Evolutionary conservation across 208 protist genomes (phyloP).

Genomic region (Trypanosomatidae sp.): DNA sequence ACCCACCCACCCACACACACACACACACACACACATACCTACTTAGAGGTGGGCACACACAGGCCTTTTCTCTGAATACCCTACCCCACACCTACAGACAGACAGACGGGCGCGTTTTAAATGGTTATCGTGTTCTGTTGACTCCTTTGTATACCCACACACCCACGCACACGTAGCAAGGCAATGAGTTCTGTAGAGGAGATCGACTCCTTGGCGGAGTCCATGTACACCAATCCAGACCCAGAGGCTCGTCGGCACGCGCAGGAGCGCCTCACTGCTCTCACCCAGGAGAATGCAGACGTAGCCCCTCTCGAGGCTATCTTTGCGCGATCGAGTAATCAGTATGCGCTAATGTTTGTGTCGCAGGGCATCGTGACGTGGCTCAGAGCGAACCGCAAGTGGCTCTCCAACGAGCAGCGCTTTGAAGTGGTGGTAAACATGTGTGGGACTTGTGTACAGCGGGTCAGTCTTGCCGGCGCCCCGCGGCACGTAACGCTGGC

Average conservation of each 20-base stretch:
- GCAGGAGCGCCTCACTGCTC: constrained; percentile 36
- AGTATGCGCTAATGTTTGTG: constrained; percentile 79
- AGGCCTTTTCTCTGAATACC: neutral
- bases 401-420: constrained; percentile 36
- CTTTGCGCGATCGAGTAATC: constrained; percentile 65
- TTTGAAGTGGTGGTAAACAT: constrained; percentile 53
- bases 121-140: neutral
- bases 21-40: constrained; percentile 3
- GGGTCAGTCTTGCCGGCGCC: constrained; percentile 50
- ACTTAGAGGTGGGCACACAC: neutral
- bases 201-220: constrained; percentile 66
- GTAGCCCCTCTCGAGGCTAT: constrained; percentile 39
- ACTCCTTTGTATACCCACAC: constrained; percentile 4
- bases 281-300: constrained; percentile 59
- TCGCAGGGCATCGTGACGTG: constrained; percentile 68
- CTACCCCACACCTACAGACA: neutral
- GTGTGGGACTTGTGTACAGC: constrained; percentile 65
- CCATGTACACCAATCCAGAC: constrained; percentile 69
- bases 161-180: neutral
- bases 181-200: constrained; percentile 57
- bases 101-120: neutral
- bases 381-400: constrained; percentile 63
- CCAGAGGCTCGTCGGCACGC: constrained; percentile 41
- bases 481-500: constrained; percentile 63
- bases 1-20: neutral